These are phyloP conservation scores for Cinnamomum micranthum DNA, from an alignment of 164 flowering plant genomes.

Conservation along the genomic window DNA sequence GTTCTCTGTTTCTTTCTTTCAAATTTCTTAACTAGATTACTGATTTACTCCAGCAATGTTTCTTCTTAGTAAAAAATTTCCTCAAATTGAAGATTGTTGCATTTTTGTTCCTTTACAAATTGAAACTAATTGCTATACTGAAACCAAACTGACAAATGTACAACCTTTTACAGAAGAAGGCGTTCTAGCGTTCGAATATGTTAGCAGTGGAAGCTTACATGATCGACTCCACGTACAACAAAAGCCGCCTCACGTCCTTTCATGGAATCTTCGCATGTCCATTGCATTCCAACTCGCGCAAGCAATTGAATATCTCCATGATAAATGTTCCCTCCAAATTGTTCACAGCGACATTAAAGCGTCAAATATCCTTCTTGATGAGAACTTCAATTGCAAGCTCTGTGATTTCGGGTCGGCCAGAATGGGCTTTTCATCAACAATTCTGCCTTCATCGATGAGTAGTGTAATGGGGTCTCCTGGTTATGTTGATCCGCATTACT, in stretches of 20 bases:
- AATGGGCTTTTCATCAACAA: conserved; percentile 53
- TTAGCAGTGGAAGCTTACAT: conserved; percentile 51
- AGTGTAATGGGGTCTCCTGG: conserved; percentile 68
- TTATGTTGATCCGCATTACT: conserved; percentile 66
- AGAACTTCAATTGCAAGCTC: conserved; percentile 48
- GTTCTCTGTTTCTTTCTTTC: background rate
- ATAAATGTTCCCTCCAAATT: conserved; percentile 43
- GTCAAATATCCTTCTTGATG: conserved; percentile 65
- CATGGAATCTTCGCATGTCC: conserved; percentile 53
- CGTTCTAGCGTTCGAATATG: conserved; percentile 56
- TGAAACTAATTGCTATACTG: background rate
- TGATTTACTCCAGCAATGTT: background rate
- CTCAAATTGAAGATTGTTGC: too few species aligned
- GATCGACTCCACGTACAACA: conserved; percentile 41
- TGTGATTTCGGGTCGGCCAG: conserved; percentile 80
- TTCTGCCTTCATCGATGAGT: conserved; percentile 21
- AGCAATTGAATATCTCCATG: conserved; percentile 64
- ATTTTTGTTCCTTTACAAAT: background rate
- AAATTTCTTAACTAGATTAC: background rate
- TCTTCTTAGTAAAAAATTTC: background rate
- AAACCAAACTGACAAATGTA: background rate
- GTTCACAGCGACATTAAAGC: conserved; percentile 78
- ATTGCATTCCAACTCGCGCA: conserved; percentile 62
- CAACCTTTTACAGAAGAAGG: conserved; percentile 43
- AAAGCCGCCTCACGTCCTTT: conserved; percentile 12